A percentile compares a stretch with the other conserved stretches of the same genome.
Evolutionary conservation across 768 basidiomycete genomes (phyloP).

Genomic region (Candolleomyces efflorescens): DNA sequence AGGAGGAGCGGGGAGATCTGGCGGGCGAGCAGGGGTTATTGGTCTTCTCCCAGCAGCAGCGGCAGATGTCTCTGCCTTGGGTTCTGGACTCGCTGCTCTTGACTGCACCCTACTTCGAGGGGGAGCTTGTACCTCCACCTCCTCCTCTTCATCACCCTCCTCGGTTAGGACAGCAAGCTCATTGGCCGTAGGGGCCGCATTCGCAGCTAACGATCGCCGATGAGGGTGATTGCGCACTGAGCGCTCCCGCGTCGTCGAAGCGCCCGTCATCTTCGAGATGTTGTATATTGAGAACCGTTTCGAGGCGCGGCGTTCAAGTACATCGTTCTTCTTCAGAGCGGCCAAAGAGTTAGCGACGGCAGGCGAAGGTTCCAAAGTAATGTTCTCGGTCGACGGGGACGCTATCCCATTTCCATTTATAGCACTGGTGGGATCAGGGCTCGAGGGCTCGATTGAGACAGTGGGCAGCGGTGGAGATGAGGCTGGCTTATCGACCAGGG

Average conservation of each 20-base stretch:
- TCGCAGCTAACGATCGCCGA: slow-evolving; percentile 61
- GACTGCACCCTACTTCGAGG: slow-evolving; percentile 26
- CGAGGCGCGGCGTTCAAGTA: slow-evolving; percentile 85
- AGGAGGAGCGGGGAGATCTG: slow-evolving; percentile 34
- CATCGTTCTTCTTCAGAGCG: slow-evolving; percentile 82
- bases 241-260: slow-evolving; percentile 41
- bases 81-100: slow-evolving; percentile 35
- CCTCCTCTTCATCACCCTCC: slow-evolving; percentile 58
- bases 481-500: slow-evolving; percentile 70
- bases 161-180: slow-evolving; percentile 75
- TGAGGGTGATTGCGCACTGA: slow-evolving; percentile 50
- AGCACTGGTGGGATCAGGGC: slow-evolving; percentile 33
- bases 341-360: slow-evolving; percentile 80
- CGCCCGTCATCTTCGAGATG: slow-evolving; percentile 87
- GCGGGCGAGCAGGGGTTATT: slow-evolving; percentile 17
- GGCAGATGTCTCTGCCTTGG: slow-evolving; percentile 11
- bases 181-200: slow-evolving; percentile 53
- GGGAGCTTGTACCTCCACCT: slow-evolving; percentile 1
- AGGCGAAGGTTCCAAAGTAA: slow-evolving; percentile 37
- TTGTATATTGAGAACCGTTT: slow-evolving; percentile 96
- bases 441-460: slow-evolving; percentile 52
- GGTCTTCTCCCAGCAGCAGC: not conserved
- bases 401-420: slow-evolving; percentile 26
- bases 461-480: slow-evolving; percentile 38
- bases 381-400: slow-evolving; percentile 21